Conservation (phyloP, 1,139 yeast genomes). For the Saccharomycopsis crataegensis region DNA sequence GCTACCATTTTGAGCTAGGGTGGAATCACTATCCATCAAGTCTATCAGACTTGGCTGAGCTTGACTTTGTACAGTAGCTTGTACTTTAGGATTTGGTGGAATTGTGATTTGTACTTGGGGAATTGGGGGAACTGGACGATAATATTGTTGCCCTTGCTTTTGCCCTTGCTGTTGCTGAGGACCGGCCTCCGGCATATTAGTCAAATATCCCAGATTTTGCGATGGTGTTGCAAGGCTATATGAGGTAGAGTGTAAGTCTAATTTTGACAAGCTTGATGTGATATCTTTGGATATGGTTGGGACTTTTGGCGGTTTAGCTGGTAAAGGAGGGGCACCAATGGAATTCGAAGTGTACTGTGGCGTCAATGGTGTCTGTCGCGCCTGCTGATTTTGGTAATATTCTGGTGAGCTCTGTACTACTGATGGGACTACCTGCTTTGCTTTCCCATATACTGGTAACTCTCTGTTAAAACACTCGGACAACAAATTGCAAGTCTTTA, state of each 20-base stretch:
- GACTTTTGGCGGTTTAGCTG: conserved; percentile 2
- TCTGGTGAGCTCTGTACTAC: neutral
- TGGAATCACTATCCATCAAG: conserved; percentile 25
- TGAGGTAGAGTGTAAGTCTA: too few species aligned
- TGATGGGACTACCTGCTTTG: neutral
- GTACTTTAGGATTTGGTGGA: neutral
- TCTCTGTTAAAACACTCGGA: conserved; percentile 37
- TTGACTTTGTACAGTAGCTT: neutral
- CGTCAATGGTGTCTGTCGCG: neutral
- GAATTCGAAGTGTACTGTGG: neutral
- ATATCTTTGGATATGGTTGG: neutral
- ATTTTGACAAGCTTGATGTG: too few species aligned
- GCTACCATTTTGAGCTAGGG: neutral
- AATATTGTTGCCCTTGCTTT: too few species aligned
- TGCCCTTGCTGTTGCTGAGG: too few species aligned
- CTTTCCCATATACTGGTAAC: conserved; percentile 45
- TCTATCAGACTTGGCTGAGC: conserved; percentile 17
- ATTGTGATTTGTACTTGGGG: neutral
- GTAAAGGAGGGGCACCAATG: conserved; percentile 7
- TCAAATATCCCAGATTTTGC: too few species aligned
- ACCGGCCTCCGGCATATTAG: too few species aligned
- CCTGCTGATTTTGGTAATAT: neutral
- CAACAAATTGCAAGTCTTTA: conserved; percentile 34
- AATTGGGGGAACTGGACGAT: neutral
- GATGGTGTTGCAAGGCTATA: too few species aligned